Evolutionary conservation across 2,329 filamentous ascomycete genomes (phyloP), one percentile per base, ranked within the genome.

Genomic region (Stemphylium beticola): DNA sequence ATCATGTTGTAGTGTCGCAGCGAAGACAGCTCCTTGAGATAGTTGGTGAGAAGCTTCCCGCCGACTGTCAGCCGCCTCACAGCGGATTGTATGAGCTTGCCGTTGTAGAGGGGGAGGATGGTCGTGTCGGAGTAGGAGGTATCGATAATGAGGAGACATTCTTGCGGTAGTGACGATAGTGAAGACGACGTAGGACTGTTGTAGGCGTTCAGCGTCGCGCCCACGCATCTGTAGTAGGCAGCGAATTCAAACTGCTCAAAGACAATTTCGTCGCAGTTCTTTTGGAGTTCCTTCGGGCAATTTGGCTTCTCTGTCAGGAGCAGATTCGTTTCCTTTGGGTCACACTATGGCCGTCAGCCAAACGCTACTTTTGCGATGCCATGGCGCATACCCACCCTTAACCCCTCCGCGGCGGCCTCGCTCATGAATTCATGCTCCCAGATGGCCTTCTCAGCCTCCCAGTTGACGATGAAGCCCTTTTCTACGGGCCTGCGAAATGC

Each of bases 181-280:
- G 79, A 74, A 1, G 80, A 67, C 53, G 80, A 67, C 53, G 79
- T 62, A 9, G 63, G 60, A 55, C 71, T 74, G 67, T 92, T 89
- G 77, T 93, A 96, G 9, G 92, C 89, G 67, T 93, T 93, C 53
- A 96, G 83, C 0, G 85, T 82, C 5, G 91, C 83, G 0, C 86
- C 91, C 60, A 90, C 80, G 53, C 85, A 87, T 57, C 95, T 86
- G 61, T 89, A 89, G 77, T 96, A 96, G 62, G 90, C 89, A 10
- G 88, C 85, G 76, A 99, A 99, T 2, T 91, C 91, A 78, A 95
- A 99, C 73, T 98, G 93, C 72, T 99, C 95, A 79, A 99, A 98
- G 1, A 98, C 86, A 71, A 99, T 92, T 79, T 99, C 93, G 70
- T 99, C 95, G 65, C 91, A 92, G 73, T 97, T 95, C 34, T 88